Percentiles rank a stretch among this genome's conserved stretches.
Conservation (phyloP, 768 basidiomycete genomes). For the Cantharellus anzutake region DNA sequence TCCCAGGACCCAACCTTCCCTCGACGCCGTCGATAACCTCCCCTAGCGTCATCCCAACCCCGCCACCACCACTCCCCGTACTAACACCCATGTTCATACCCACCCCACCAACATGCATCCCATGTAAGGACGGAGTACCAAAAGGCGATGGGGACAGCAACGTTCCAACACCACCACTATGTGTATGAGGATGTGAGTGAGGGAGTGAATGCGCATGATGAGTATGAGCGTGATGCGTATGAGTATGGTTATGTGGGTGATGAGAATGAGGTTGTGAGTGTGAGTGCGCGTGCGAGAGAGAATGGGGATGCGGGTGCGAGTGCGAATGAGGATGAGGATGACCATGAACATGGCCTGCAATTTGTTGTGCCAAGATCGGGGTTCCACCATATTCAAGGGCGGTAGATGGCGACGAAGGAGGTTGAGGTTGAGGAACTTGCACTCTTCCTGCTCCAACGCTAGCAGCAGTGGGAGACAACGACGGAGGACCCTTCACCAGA, state of each 20-base stretch:
- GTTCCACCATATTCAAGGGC: neutral
- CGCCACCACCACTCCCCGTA: no score
- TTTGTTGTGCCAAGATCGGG: neutral
- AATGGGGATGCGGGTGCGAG: neutral
- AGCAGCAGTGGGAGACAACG: neutral
- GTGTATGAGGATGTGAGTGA: neutral
- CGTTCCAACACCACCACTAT: no score
- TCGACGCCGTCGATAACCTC: no score
- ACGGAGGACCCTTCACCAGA: neutral
- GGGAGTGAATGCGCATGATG: neutral
- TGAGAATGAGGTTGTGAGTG: neutral
- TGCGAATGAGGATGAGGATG: neutral
- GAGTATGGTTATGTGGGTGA: neutral
- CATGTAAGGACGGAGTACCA: no score
- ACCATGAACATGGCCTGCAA: neutral
- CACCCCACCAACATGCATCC: no score
- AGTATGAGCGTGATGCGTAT: neutral
- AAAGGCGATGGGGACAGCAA: no score
- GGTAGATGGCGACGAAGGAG: neutral
- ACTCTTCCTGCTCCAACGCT: neutral
- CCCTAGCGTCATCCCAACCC: no score
- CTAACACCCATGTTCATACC: no score
- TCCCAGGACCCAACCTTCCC: no score
- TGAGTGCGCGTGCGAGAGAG: neutral
- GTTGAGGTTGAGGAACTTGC: neutral